phyloP scores from a whole-genome alignment of 1,284 basidiomycete species.

The Boletellus deceptivus region DNA sequence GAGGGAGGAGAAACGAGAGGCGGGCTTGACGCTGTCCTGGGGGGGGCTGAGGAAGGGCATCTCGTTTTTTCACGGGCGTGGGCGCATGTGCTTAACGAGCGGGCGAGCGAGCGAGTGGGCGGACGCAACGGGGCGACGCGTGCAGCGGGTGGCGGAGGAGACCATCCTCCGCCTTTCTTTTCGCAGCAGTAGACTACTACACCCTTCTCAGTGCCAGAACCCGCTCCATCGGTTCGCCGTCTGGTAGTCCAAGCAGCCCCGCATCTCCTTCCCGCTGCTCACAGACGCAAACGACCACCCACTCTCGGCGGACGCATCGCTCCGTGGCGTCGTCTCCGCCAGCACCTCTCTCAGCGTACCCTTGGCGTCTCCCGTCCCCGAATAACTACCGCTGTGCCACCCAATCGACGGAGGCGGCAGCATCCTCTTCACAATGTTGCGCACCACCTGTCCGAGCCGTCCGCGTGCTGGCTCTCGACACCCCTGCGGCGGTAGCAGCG shows the following conservation, averaged over 20 bases:
- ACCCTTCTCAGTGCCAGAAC: conserved; percentile 16
- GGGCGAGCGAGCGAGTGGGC: not conserved
- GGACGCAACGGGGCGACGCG: too few species aligned
- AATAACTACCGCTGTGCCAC: too few species aligned
- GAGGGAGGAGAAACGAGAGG: conserved; percentile 58
- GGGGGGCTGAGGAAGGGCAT: conserved; percentile 12
- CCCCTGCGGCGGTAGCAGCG: not conserved
- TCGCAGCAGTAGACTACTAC: too few species aligned
- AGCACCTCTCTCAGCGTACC: not conserved
- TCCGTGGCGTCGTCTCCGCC: conserved; percentile 15
- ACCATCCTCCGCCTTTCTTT: too few species aligned
- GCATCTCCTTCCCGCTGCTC: conserved; percentile 6
- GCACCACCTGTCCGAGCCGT: conserved; percentile 24
- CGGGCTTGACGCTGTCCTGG: conserved; percentile 12
- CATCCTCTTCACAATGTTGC: conserved; percentile 24
- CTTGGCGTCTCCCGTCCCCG: not conserved
- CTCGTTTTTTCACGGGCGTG: too few species aligned
- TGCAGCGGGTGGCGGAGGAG: too few species aligned
- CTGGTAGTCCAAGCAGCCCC: conserved; percentile 2
- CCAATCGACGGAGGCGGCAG: conserved; percentile 13
- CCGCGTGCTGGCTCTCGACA: conserved; percentile 6
- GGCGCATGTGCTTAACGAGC: not conserved
- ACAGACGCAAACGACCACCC: conserved; percentile 23
- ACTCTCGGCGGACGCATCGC: conserved; percentile 17
- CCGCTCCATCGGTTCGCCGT: conserved; percentile 20